Conservation (phyloP, 345 rosid species). For the Citrus maxima region DNA sequence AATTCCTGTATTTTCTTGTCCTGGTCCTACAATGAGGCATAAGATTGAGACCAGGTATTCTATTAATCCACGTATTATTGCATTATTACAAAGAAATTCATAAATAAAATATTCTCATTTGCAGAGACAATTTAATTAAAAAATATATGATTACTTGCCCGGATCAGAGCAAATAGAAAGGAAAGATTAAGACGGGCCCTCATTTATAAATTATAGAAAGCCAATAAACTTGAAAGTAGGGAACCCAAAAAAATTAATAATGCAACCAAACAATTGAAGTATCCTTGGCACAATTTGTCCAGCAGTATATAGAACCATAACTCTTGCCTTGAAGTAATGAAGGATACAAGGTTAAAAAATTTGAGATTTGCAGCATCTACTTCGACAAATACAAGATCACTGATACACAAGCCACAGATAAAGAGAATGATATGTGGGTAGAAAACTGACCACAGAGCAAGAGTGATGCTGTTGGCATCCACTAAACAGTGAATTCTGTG, state of each 20-base stretch:
- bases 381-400: not conserved
- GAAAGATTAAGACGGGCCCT: not conserved
- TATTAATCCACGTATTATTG: too few relatives aligned
- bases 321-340: not conserved
- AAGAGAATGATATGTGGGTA: not conserved
- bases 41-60: not conserved
- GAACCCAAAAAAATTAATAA: not conserved
- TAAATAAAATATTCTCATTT: not conserved
- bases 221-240: not conserved
- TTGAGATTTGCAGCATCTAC: not conserved
- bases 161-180: not conserved
- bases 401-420: not conserved
- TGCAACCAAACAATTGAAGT: not conserved
- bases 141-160: not conserved
- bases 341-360: not conserved
- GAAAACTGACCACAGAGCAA: slow-evolving; percentile 30
- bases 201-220: not conserved
- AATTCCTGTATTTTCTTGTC: slow-evolving; percentile 28
- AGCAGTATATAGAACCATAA: not conserved
- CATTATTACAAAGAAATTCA: not conserved
- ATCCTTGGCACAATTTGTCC: not conserved
- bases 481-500: slow-evolving; percentile 6
- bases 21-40: slow-evolving; percentile 13
- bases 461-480: slow-evolving; percentile 19
- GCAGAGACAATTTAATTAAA: not conserved